Evolutionary conservation across 2,329 filamentous ascomycete genomes (phyloP).

Genomic region (Alternaria conjuncta): DNA sequence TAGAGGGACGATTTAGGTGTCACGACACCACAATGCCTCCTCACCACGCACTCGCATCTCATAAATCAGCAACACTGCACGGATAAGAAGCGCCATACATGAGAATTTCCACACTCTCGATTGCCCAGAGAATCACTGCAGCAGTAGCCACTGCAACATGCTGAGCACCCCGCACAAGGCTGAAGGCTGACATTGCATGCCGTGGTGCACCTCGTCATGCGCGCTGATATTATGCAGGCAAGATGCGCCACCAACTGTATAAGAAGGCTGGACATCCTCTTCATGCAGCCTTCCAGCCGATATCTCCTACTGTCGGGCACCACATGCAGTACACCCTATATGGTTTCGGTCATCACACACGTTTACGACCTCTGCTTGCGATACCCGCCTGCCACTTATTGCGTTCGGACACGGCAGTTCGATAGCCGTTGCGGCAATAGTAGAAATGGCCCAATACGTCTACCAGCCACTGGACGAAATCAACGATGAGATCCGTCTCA

Average conservation of each 20-base stretch:
- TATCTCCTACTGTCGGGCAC: background rate
- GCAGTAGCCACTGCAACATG: background rate
- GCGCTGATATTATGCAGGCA: background rate
- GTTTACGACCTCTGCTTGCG: background rate
- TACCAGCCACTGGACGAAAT: background rate
- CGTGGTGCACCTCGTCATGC: background rate
- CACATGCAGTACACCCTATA: no score
- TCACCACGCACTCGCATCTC: background rate
- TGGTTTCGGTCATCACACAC: background rate
- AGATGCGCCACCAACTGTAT: background rate
- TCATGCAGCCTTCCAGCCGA: background rate
- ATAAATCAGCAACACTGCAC: background rate
- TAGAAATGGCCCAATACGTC: background rate
- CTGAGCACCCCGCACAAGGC: background rate
- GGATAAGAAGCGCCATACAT: background rate
- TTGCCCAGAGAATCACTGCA: background rate
- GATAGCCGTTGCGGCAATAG: background rate
- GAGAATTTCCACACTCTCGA: background rate
- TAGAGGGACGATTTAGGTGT: background rate
- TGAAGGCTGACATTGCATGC: background rate
- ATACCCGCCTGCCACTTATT: background rate
- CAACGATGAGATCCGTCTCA: background rate
- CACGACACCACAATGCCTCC: background rate
- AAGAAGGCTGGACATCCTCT: background rate
- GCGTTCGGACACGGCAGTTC: background rate